Conservation (phyloP, 352 stramenopile species). For the Phytophthora fragariae region DNA sequence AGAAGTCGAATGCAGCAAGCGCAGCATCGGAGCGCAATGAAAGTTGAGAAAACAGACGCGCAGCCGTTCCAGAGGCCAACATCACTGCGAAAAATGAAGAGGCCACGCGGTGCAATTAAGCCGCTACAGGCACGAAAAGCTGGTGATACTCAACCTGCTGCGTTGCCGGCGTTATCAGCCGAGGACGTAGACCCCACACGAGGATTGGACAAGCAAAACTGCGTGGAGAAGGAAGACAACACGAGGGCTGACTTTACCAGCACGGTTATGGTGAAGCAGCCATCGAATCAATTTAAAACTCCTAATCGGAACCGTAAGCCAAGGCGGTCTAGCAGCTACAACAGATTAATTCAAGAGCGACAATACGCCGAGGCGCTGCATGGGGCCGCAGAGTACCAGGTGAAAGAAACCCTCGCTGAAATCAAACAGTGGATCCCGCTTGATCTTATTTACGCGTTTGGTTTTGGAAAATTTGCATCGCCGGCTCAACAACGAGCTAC, state of each 20-base stretch:
- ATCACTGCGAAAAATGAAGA: constrained; percentile 12
- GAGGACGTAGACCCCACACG: not conserved
- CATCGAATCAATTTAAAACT: not conserved
- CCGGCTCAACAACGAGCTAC: constrained; percentile 66
- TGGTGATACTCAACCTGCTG: not conserved
- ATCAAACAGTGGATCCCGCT: constrained; percentile 70
- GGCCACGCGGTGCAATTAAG: constrained; percentile 10
- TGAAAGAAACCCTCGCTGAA: constrained; percentile 55
- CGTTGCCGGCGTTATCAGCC: not conserved
- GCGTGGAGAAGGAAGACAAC: constrained; percentile 10
- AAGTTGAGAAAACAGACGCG: not conserved
- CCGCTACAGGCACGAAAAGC: constrained; percentile 14
- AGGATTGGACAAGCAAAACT: constrained; percentile 1
- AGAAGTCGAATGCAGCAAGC: constrained; percentile 19
- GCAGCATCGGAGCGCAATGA: not conserved
- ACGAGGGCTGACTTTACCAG: not conserved
- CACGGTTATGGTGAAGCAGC: not conserved
- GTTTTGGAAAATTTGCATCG: constrained; percentile 67
- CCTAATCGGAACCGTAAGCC: not conserved
- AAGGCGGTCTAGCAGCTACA: constrained; percentile 26
- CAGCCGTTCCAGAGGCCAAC: constrained; percentile 5
- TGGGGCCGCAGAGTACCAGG: constrained; percentile 38
- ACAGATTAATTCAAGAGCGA: constrained; percentile 21
- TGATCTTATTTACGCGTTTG: constrained; percentile 71
- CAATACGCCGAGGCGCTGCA: constrained; percentile 22